phyloP scores from a whole-genome alignment of 176 grass and related monocot species.

The Poa annua region DNA sequence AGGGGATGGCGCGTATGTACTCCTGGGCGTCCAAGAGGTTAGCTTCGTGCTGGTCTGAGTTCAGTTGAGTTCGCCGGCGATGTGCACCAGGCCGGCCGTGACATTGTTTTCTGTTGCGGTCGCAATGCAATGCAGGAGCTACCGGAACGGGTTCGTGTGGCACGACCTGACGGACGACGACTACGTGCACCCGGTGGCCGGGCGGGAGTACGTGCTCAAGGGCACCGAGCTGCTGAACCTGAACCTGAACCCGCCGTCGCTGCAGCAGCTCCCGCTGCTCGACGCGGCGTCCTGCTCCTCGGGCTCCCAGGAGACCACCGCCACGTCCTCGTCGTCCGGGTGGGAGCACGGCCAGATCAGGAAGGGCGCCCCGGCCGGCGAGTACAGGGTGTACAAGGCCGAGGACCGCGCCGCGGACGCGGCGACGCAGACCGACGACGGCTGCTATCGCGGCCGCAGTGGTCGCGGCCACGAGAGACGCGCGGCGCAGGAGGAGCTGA shows the following conservation, averaged over 20 bases:
- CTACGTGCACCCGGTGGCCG: slow-evolving; percentile 77
- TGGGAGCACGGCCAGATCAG: slow-evolving; percentile 32
- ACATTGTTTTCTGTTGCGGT: background rate
- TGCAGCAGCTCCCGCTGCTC: slow-evolving; percentile 26
- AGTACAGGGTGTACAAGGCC: slow-evolving; percentile 58
- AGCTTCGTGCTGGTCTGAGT: background rate
- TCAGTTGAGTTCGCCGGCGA: background rate
- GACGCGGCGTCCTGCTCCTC: slow-evolving; percentile 54
- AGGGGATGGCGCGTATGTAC: slow-evolving; percentile 73
- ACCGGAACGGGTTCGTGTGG: slow-evolving; percentile 96
- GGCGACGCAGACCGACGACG: slow-evolving; percentile 85
- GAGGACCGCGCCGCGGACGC: slow-evolving; percentile 59
- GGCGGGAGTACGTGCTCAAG: slow-evolving; percentile 92
- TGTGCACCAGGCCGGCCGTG: background rate
- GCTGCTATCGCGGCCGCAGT: background rate
- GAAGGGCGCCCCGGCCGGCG: slow-evolving; percentile 27
- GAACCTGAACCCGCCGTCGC: slow-evolving; percentile 37
- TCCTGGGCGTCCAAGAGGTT: slow-evolving; percentile 95
- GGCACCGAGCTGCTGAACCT: slow-evolving; percentile 75
- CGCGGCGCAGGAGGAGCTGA: slow-evolving; percentile 57
- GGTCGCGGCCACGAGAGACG: slow-evolving; percentile 10
- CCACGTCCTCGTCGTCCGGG: slow-evolving; percentile 52
- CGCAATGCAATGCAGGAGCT: slow-evolving; percentile 61
- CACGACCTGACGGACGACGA: slow-evolving; percentile 85
- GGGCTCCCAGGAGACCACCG: slow-evolving; percentile 41